Evolutionary conservation across 345 rosid species (phyloP).

Genomic region (Nasturtium officinale): DNA sequence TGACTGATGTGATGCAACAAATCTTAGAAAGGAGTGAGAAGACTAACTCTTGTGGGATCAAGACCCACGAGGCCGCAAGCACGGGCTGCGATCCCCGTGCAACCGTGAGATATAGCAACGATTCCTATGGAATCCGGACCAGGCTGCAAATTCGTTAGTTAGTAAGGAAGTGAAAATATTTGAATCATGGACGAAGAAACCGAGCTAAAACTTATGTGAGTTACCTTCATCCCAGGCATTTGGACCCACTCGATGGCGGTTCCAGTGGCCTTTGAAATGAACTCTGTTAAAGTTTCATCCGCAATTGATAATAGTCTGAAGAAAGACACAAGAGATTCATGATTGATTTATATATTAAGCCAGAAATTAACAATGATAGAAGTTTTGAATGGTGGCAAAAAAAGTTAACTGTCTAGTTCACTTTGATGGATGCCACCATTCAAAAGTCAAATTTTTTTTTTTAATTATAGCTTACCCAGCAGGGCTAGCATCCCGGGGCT

Average conservation of each 20-base stretch:
- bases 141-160: conserved; percentile 64
- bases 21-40: conserved; percentile 14
- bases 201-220: conserved; percentile 6
- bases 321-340: conserved; percentile 6
- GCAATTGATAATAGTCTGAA: conserved; percentile 84
- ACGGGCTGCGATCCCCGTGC: conserved; percentile 98
- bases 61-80: conserved; percentile 99
- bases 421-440: background rate
- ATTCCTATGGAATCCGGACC: conserved; percentile 99
- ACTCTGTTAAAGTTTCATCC: conserved; percentile 99
- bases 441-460: background rate
- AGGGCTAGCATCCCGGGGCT: conserved; percentile 96
- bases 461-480: conserved; percentile 68
- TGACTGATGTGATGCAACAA: conserved; percentile 1
- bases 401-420: background rate
- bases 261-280: conserved; percentile 99
- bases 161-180: background rate
- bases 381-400: background rate
- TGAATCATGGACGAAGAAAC: background rate
- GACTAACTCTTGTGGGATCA: conserved; percentile 90
- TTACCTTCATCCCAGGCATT: conserved; percentile 97
- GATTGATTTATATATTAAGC: background rate
- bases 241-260: conserved; percentile 99
- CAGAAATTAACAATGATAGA: background rate
- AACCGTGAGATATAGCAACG: conserved; percentile 99